Conservation (phyloP, 768 basidiomycete species). For the Pulveroboletus ravenelii region DNA sequence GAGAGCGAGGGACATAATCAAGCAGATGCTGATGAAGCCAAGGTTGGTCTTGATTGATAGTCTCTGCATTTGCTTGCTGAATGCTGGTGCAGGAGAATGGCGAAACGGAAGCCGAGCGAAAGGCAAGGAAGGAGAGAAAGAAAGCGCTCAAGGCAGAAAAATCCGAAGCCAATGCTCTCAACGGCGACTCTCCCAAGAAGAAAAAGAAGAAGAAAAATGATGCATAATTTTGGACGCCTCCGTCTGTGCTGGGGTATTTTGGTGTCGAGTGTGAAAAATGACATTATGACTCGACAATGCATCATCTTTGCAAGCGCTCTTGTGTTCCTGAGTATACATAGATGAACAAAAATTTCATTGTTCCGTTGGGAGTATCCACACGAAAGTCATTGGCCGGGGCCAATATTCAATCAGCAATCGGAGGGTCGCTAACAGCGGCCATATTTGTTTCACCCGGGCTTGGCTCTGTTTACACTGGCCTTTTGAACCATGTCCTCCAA, state of each 20-base stretch:
- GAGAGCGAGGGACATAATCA: conserved; percentile 52
- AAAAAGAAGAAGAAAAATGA: conserved; percentile 38
- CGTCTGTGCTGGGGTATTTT: neutral
- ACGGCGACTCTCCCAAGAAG: conserved; percentile 42
- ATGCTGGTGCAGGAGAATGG: conserved; percentile 33
- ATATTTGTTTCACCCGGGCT: too few relatives aligned
- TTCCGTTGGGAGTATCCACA: neutral
- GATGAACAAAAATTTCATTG: neutral
- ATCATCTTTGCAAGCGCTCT: neutral
- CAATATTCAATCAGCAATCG: neutral
- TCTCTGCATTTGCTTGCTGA: conserved; percentile 5
- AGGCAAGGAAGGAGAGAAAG: conserved; percentile 75
- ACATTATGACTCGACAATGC: neutral
- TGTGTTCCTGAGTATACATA: neutral
- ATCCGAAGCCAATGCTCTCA: conserved; percentile 39
- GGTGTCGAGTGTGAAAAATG: neutral
- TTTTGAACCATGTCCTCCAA: conserved; percentile 25
- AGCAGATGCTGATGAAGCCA: conserved; percentile 34
- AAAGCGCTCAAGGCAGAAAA: conserved; percentile 78
- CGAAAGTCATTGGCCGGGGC: neutral
- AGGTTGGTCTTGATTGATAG: conserved; percentile 34
- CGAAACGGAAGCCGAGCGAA: conserved; percentile 82
- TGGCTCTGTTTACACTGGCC: neutral
- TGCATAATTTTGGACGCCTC: conserved; percentile 17
- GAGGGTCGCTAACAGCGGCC: too few relatives aligned